Conservation (phyloP, 768 basidiomycete genomes). For the Psilocybe sp. region DNA sequence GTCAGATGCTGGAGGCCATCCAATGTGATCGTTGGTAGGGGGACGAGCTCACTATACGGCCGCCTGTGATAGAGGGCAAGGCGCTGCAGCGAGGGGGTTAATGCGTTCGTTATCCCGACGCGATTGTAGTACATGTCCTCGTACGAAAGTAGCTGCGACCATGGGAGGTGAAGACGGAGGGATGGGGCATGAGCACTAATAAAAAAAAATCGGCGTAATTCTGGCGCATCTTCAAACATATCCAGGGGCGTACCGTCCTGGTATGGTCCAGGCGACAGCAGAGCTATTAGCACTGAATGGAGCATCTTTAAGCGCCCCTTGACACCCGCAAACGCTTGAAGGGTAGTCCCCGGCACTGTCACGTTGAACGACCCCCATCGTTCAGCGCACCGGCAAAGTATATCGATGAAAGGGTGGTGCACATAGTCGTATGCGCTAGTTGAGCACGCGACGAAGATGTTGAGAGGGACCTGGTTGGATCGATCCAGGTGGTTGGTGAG, state of each 20-base stretch:
- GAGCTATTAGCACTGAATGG: background rate
- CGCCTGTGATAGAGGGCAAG: too few species aligned
- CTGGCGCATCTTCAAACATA: constrained; percentile 1
- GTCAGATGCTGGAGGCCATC: too few species aligned
- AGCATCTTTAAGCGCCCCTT: background rate
- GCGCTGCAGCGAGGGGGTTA: too few species aligned
- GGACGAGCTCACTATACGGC: too few species aligned
- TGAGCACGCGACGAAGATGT: background rate
- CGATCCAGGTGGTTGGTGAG: background rate
- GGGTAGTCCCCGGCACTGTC: background rate
- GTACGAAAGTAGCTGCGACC: too few species aligned
- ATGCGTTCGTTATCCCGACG: too few species aligned
- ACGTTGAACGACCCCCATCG: background rate
- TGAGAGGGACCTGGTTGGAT: background rate
- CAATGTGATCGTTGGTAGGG: too few species aligned
- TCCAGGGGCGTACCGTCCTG: background rate
- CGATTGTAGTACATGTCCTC: too few species aligned
- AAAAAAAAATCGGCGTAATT: too few species aligned
- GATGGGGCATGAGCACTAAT: too few species aligned
- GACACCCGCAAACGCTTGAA: background rate
- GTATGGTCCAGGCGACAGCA: background rate
- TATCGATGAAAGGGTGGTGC: background rate
- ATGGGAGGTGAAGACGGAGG: too few species aligned
- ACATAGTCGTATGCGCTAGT: background rate
- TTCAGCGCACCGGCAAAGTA: background rate